These are phyloP conservation scores for Catunica adiposa DNA, from an alignment of 2,329 filamentous ascomycete genomes.

Conservation along the genomic window DNA sequence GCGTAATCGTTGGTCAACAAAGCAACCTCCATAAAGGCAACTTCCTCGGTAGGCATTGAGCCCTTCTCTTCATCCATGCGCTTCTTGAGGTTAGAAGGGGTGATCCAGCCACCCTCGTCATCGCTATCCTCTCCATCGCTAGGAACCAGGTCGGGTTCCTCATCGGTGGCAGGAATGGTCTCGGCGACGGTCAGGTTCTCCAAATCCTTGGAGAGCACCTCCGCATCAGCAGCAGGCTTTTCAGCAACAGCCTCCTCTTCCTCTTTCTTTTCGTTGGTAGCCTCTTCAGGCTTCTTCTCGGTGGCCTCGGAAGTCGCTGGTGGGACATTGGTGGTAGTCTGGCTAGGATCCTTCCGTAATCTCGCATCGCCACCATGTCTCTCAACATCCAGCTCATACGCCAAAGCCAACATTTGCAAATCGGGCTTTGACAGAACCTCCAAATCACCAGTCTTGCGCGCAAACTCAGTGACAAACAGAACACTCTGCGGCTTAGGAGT, in stretches of 20 bases:
- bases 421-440: conserved; percentile 78
- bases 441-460: conserved; percentile 75
- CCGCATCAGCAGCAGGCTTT: not conserved
- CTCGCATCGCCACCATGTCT: conserved; percentile 41
- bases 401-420: conserved; percentile 73
- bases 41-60: conserved; percentile 24
- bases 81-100: conserved; percentile 76
- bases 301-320: too few species aligned
- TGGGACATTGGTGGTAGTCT: conserved; percentile 10
- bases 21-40: conserved; percentile 61
- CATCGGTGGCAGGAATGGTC: not conserved
- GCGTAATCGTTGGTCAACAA: conserved; percentile 90
- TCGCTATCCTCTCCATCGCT: conserved; percentile 17
- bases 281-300: too few species aligned
- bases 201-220: not conserved
- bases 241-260: not conserved
- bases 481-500: conserved; percentile 61
- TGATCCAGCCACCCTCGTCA: conserved; percentile 65
- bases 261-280: conserved; percentile 15
- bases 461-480: conserved; percentile 67
- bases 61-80: conserved; percentile 53
- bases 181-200: conserved; percentile 7
- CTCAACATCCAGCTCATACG: conserved; percentile 90
- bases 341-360: conserved; percentile 12
- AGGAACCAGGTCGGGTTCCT: conserved; percentile 5